These are phyloP conservation scores for Quillaja saponaria DNA, from an alignment of 306 rosid genomes.

Conservation along the genomic window DNA sequence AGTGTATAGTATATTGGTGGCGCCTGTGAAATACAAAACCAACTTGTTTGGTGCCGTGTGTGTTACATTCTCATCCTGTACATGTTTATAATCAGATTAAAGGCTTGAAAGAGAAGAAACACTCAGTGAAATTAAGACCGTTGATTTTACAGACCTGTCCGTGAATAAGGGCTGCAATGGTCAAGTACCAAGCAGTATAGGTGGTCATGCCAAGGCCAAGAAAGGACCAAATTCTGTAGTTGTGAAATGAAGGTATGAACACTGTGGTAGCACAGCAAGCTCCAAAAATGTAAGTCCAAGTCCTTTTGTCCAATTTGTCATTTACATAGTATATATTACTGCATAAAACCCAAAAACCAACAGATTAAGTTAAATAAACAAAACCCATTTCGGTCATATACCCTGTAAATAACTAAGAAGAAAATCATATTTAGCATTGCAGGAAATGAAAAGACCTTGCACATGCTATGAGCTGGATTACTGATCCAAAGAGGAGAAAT, in stretches of 20 bases:
- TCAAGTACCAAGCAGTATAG: constrained; percentile 92
- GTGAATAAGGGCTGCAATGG: constrained; percentile 72
- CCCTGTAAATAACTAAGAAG: neutral
- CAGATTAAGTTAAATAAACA: constrained; percentile 1
- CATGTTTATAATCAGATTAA: constrained; percentile 2
- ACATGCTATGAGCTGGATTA: constrained; percentile 94
- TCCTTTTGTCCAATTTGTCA: constrained; percentile 87
- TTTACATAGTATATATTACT: constrained; percentile 89
- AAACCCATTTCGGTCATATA: neutral
- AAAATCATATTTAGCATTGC: constrained; percentile 1
- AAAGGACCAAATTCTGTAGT: constrained; percentile 93
- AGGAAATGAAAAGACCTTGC: constrained; percentile 59
- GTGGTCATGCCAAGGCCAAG: constrained; percentile 99
- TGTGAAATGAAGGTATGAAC: constrained; percentile 29
- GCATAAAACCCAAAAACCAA: constrained; percentile 27
- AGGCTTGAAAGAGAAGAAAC: neutral
- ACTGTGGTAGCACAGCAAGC: constrained; percentile 98
- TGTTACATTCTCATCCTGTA: constrained; percentile 69
- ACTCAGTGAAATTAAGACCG: constrained; percentile 4
- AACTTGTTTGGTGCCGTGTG: constrained; percentile 77
- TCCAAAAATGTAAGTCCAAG: constrained; percentile 95
- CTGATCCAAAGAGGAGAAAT: constrained; percentile 89
- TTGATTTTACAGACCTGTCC: constrained; percentile 65
- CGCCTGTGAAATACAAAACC: constrained; percentile 92
- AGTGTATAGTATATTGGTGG: constrained; percentile 93